These are phyloP conservation scores for Ampelocalamus luodianensis DNA, from an alignment of 176 grass and related monocot species.

Conservation along the genomic window DNA sequence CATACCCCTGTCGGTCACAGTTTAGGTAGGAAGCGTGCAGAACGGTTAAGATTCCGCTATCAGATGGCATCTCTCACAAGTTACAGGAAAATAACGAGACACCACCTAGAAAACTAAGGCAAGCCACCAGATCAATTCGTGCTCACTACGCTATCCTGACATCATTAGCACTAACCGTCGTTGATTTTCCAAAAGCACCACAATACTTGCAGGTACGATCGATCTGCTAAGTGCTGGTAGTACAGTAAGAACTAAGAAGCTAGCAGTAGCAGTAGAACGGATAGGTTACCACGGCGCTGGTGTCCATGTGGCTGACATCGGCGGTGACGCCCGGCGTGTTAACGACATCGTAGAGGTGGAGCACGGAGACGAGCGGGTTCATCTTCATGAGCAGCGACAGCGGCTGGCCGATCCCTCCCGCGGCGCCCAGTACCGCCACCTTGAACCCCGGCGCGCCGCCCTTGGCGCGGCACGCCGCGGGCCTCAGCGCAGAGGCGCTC, in stretches of 20 bases:
- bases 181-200: not conserved
- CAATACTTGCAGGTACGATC: not conserved
- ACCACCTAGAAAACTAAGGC: not conserved
- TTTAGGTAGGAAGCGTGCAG: constrained; percentile 10
- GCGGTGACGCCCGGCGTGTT: constrained; percentile 94
- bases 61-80: not conserved
- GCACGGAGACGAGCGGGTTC: constrained; percentile 94
- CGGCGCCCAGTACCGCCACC: constrained; percentile 84
- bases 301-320: constrained; percentile 97
- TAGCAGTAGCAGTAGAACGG: not conserved
- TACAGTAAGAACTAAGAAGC: not conserved
- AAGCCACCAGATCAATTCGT: constrained; percentile 6
- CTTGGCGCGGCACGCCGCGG: constrained; percentile 73
- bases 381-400: constrained; percentile 98
- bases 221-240: not conserved
- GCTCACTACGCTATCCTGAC: not conserved
- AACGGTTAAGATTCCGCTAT: not conserved
- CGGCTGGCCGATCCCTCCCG: constrained; percentile 90
- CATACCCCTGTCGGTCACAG: not conserved
- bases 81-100: not conserved
- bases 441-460: constrained; percentile 90
- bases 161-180: not conserved
- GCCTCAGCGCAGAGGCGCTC: constrained; percentile 52
- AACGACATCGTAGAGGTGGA: constrained; percentile 96
- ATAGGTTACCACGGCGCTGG: constrained; percentile 74